Base-by-base conservation (phyloP, 2,329 filamentous ascomycete species). In the Aaosphaeria arxii region DNA sequence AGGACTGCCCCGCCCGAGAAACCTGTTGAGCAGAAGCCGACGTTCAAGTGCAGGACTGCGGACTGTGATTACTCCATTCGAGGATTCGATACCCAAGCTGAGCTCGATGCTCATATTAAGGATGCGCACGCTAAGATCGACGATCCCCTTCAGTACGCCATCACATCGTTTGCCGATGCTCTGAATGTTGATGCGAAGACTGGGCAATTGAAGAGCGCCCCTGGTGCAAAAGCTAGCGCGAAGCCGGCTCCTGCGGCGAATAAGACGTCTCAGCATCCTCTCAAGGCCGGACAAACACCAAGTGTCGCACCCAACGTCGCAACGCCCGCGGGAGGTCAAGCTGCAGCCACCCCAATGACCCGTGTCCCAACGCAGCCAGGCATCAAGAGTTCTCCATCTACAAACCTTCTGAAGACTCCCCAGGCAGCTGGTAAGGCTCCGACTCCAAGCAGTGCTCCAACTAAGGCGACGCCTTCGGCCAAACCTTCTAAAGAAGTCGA, bases 61-160 rank as follows among this genome's bases (percentile, higher is more conserved):
- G 72, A 74, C 31, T 85, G 82, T 56, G 78, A 80, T 44, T 72
- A 74, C 56, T 74, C 77, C 47, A 66, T 76, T 45, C 75, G 74
- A 49, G 81, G 81, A 4, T 84, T 84, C 50, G 67, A 75, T 5
- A 79, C 75, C 1, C 76, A 80, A 56, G 72, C 68, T 13, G 79
- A 78, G 45, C 66, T 85, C 46, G 76, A 81, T 32, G 74, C 75
- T 36, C 83, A 86, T 54, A 62, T 76, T 29, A 74, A 75, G 43
- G 75, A 80, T 24, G 71, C 66, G 13, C 83, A 85, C 62, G 74
- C 76, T 53, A 67, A 69, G 43, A 74, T 84, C 35, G 77, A 75
- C 5, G 74, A 85, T 59, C 77, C 80, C 31, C 66, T 84, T 30
- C 71, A 76, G n/a, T 86, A 77, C 59, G 75, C 78, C 29, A 56